These are phyloP conservation scores for Dioscorea zingiberensis DNA, from an alignment of 106 monocot genomes.

Conservation along the genomic window DNA sequence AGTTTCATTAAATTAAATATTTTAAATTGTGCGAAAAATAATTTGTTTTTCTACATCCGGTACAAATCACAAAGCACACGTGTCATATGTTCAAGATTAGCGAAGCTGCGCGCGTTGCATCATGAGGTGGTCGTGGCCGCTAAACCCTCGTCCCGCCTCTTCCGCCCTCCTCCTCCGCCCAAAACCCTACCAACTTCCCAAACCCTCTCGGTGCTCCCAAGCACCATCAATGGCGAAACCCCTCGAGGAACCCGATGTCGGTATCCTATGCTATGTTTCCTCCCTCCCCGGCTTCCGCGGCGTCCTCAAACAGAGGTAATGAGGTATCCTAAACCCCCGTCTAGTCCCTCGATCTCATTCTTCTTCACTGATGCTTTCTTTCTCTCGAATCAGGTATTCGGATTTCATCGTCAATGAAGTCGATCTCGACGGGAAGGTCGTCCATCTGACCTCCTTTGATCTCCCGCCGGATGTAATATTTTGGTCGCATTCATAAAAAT, in stretches of 20 bases:
- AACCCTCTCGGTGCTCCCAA: not conserved
- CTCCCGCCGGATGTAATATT: constrained; percentile 43
- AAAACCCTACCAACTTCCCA: constrained; percentile 40
- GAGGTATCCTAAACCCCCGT: constrained; percentile 20
- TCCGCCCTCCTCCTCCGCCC: not conserved
- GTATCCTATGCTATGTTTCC: constrained; percentile 90
- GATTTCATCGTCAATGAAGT: constrained; percentile 98
- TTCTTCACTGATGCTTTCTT: not conserved
- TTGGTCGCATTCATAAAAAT: no score
- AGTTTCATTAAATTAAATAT: no score
- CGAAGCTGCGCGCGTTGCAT: no score
- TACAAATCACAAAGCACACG: no score
- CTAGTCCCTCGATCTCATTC: not conserved
- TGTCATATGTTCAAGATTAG: no score
- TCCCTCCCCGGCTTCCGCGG: constrained; percentile 86
- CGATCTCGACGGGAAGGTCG: constrained; percentile 49
- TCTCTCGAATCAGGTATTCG: constrained; percentile 42
- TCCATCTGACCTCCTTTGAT: constrained; percentile 75
- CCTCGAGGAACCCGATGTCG: constrained; percentile 69
- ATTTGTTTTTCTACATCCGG: no score
- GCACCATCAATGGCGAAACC: constrained; percentile 46
- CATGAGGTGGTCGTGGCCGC: no score
- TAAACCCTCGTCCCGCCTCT: no score
- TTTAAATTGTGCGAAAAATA: no score
- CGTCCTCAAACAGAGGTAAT: constrained; percentile 80